Percentiles rank a stretch among this genome's conserved stretches.
Evolutionary conservation across 179 eudicot genomes (phyloP).

Genomic region (Kewa caespitosa): DNA sequence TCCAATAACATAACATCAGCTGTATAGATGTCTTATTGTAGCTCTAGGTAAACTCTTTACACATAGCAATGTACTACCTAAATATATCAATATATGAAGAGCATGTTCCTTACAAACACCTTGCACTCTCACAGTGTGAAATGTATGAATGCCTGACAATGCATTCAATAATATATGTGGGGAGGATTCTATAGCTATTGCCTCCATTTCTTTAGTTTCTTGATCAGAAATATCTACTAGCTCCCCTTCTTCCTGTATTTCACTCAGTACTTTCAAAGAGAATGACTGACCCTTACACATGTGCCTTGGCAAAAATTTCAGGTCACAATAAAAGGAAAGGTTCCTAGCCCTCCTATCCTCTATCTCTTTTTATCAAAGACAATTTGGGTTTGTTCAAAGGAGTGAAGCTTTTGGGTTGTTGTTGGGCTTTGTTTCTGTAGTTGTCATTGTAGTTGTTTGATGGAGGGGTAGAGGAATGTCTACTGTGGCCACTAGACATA

Average conservation of each 20-base stretch:
- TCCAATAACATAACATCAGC: not conserved
- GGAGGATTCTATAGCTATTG: too few species aligned
- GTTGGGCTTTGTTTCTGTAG: too few species aligned
- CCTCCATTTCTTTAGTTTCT: not conserved
- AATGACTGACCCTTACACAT: not conserved
- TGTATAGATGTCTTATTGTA: not conserved
- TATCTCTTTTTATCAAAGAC: not conserved
- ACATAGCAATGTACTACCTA: not conserved
- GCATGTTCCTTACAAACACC: not conserved
- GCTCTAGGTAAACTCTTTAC: not conserved
- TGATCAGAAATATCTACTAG: fast-evolving
- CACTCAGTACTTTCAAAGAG: not conserved
- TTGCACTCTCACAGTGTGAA: conserved; percentile 5
- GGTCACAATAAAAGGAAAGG: conserved; percentile 1
- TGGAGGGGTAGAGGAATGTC: too few species aligned
- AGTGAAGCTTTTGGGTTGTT: too few species aligned
- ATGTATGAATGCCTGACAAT: not conserved
- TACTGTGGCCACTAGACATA: too few species aligned
- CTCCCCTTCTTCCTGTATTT: not conserved
- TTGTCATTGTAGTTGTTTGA: too few species aligned
- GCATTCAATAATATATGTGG: conserved; percentile 3
- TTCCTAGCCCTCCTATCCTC: not conserved
- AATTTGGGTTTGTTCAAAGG: too few species aligned
- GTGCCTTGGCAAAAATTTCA: not conserved
- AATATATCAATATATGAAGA: not conserved